These are phyloP conservation scores for Psilocybe cubensis DNA, from an alignment of 768 basidiomycete genomes.

Conservation along the genomic window DNA sequence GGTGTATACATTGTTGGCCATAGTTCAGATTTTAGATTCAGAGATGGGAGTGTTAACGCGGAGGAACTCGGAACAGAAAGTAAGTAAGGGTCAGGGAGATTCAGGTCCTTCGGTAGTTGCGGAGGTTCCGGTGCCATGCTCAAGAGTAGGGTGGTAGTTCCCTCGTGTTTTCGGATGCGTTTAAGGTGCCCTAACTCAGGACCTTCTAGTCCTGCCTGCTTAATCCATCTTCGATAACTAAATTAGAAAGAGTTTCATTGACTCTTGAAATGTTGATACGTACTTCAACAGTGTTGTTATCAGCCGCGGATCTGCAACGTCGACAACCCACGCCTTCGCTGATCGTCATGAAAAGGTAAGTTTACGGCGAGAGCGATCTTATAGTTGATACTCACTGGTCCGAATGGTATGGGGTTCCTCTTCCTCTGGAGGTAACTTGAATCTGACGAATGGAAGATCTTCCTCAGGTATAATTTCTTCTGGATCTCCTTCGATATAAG, in stretches of 20 bases:
- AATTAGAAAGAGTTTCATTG: background rate
- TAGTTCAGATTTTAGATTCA: conserved; percentile 66
- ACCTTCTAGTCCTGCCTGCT: conserved; percentile 60
- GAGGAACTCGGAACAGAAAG: conserved; percentile 65
- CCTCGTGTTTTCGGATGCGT: conserved; percentile 63
- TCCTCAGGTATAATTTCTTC: conserved; percentile 57
- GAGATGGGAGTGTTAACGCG: conserved; percentile 69
- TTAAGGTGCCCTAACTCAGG: conserved; percentile 75
- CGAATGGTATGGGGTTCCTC: conserved; percentile 57
- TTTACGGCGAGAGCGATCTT: background rate
- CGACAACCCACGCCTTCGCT: conserved; percentile 82
- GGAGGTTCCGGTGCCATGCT: conserved; percentile 42
- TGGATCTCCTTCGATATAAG: conserved; percentile 39
- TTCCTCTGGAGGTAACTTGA: conserved; percentile 68
- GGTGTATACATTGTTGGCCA: conserved; percentile 89
- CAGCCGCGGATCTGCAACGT: conserved; percentile 63
- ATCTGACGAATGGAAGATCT: conserved; percentile 67
- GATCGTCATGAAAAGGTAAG: background rate
- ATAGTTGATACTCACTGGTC: conserved; percentile 44
- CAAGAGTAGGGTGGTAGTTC: conserved; percentile 60
- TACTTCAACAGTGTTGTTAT: conserved; percentile 70
- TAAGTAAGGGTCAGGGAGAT: conserved; percentile 56
- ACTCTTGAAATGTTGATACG: conserved; percentile 12
- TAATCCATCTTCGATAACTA: conserved; percentile 62
- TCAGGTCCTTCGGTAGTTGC: conserved; percentile 48